phyloP scores from a whole-genome alignment of 805 yeast genomes.

The Blastobotrys americana region DNA sequence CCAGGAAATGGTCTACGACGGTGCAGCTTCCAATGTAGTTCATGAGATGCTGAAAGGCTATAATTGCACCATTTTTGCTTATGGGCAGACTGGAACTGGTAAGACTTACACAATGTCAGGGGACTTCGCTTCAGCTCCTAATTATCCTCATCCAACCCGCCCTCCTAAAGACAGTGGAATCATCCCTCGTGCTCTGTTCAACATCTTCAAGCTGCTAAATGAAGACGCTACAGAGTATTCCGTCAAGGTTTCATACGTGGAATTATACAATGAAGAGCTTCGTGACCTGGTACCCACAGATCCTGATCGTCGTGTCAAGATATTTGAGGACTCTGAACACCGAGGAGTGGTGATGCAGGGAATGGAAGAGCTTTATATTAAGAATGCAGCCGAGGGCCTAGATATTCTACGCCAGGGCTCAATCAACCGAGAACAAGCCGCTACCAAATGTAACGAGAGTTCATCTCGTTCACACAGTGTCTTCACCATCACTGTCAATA shows the following conservation, averaged over 20 bases:
- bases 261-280: constrained; percentile 78
- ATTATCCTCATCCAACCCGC: constrained; percentile 10
- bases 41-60: constrained; percentile 50
- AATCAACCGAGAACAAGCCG: constrained; percentile 57
- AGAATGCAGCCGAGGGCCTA: constrained; percentile 43
- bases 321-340: constrained; percentile 42
- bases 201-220: constrained; percentile 45
- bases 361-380: constrained; percentile 47
- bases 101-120: constrained; percentile 63
- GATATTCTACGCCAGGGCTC: constrained; percentile 49
- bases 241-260: constrained; percentile 73
- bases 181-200: constrained; percentile 47
- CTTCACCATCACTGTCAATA: constrained; percentile 56
- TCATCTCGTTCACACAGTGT: constrained; percentile 77
- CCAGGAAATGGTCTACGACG: constrained; percentile 52
- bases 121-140: constrained; percentile 21
- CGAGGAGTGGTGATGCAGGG: constrained; percentile 46
- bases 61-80: constrained; percentile 89
- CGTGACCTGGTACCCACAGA: constrained; percentile 50
- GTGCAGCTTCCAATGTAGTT: constrained; percentile 36
- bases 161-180: constrained; percentile 47
- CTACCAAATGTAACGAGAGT: constrained; percentile 65
- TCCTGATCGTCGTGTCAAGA: constrained; percentile 43
- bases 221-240: constrained; percentile 43
- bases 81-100: constrained; percentile 93